Conservation (phyloP, 2,329 filamentous ascomycete species). For the Penicillium sp. region DNA sequence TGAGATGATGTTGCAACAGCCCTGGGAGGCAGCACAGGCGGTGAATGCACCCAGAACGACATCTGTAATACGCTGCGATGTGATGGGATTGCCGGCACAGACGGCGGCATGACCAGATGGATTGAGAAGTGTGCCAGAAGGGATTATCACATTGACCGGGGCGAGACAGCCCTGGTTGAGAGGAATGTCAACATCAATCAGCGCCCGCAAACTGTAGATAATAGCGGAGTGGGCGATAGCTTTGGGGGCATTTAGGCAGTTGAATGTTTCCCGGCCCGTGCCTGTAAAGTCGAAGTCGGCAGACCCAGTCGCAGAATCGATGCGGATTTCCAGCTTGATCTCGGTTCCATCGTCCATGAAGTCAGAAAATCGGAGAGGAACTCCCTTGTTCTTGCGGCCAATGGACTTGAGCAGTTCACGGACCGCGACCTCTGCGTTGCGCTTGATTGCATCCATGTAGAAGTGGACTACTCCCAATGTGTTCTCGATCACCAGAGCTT, state of each 20-base stretch:
- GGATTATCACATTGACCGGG: slow-evolving; percentile 67
- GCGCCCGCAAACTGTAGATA: slow-evolving; percentile 59
- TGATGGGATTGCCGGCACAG: slow-evolving; percentile 73
- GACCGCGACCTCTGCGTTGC: slow-evolving; percentile 71
- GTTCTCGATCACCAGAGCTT: slow-evolving; percentile 36
- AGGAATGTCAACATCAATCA: slow-evolving; percentile 75
- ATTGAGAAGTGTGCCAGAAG: slow-evolving; percentile 62
- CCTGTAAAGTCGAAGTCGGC: slow-evolving; percentile 71
- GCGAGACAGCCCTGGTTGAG: slow-evolving; percentile 76
- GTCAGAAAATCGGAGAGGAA: slow-evolving; percentile 59
- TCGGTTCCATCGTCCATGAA: slow-evolving; percentile 80
- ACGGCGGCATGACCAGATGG: slow-evolving; percentile 71
- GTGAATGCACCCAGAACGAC: slow-evolving; percentile 72
- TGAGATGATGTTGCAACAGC: slow-evolving; percentile 69
- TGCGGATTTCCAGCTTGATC: slow-evolving; percentile 67
- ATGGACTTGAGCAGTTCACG: slow-evolving; percentile 44
- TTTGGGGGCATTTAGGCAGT: slow-evolving; percentile 70
- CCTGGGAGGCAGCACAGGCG: slow-evolving; percentile 70
- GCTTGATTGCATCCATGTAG: slow-evolving; percentile 53
- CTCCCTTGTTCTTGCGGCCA: slow-evolving; percentile 55
- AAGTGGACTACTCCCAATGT: slow-evolving; percentile 36
- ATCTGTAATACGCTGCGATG: slow-evolving; percentile 71
- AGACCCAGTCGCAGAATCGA: slow-evolving; percentile 70
- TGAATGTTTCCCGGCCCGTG: slow-evolving; percentile 64
- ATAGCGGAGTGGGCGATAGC: slow-evolving; percentile 65